A percentile compares a stretch with the other conserved stretches of the same genome.
Conservation (phyloP, 1,139 yeast species). For the Hanseniaspora gamundiae region DNA sequence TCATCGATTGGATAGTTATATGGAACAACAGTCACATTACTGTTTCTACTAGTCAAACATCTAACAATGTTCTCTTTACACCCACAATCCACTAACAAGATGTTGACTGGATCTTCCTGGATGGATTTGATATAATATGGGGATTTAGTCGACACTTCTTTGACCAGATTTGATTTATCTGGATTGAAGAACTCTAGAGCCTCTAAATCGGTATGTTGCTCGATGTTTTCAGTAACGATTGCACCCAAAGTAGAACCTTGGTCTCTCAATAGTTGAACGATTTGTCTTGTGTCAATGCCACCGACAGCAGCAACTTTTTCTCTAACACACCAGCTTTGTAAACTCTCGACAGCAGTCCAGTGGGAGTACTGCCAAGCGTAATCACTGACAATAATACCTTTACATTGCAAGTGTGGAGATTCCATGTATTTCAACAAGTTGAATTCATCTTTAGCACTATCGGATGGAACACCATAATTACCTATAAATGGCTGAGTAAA, state of each 20-base stretch:
- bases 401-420: conserved; percentile 82
- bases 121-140: conserved; percentile 74
- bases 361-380: conserved; percentile 92
- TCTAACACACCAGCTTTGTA: conserved; percentile 91
- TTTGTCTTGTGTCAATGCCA: conserved; percentile 93
- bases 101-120: conserved; percentile 39
- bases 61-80: conserved; percentile 94
- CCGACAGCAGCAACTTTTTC: conserved; percentile 95
- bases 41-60: conserved; percentile 88
- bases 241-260: conserved; percentile 89
- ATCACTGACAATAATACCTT: conserved; percentile 92
- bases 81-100: conserved; percentile 94
- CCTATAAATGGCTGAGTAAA: conserved; percentile 97
- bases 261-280: conserved; percentile 86
- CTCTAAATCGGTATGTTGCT: conserved; percentile 72
- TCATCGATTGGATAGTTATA: conserved; percentile 87
- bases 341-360: conserved; percentile 97
- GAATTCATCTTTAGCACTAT: conserved; percentile 65
- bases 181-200: conserved; percentile 70
- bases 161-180: conserved; percentile 81
- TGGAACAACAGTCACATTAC: conserved; percentile 91
- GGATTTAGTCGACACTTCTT: conserved; percentile 86
- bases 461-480: conserved; percentile 93
- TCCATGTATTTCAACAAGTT: conserved; percentile 83
- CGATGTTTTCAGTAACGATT: conserved; percentile 71